A percentile compares a stretch with the other conserved stretches of the same genome.
These are phyloP conservation scores for Ophiostoma triangulosporum DNA, from an alignment of 2,329 filamentous ascomycete genomes.

Conservation along the genomic window DNA sequence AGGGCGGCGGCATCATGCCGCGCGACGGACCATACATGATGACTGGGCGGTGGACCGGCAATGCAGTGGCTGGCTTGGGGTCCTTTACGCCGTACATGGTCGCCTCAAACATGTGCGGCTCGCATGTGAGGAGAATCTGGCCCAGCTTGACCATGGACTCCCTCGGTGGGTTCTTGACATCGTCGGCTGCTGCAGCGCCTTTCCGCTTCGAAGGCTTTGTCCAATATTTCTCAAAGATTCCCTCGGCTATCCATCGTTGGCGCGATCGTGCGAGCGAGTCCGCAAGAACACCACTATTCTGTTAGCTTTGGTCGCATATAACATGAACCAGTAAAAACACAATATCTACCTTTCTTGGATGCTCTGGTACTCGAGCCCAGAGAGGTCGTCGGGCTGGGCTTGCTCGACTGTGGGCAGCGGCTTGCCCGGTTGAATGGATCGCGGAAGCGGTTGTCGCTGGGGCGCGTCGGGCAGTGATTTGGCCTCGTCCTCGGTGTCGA, in stretches of 20 bases:
- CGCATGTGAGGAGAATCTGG: constrained; percentile 59
- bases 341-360: constrained; percentile 53
- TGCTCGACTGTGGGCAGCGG: constrained; percentile 58
- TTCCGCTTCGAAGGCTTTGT: constrained; percentile 58
- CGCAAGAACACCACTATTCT: constrained; percentile 52
- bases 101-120: constrained; percentile 68
- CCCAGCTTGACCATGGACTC: constrained; percentile 63
- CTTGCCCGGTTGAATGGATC: constrained; percentile 48
- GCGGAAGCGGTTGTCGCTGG: constrained; percentile 36
- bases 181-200: constrained; percentile 46
- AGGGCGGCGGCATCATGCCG: constrained; percentile 41
- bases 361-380: constrained; percentile 55
- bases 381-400: constrained; percentile 50
- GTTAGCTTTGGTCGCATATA: constrained; percentile 13
- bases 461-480: constrained; percentile 14
- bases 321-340: background rate
- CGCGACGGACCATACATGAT: constrained; percentile 54
- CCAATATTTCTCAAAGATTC: constrained; percentile 68
- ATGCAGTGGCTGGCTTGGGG: constrained; percentile 34
- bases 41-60: constrained; percentile 36
- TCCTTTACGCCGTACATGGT: constrained; percentile 61
- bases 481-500: constrained; percentile 19
- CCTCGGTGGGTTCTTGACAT: constrained; percentile 53
- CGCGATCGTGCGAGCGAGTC: constrained; percentile 63
- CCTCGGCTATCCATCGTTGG: constrained; percentile 56